Base-by-base conservation (phyloP, 495 filamentous ascomycete species). In the Daldinia loculata region DNA sequence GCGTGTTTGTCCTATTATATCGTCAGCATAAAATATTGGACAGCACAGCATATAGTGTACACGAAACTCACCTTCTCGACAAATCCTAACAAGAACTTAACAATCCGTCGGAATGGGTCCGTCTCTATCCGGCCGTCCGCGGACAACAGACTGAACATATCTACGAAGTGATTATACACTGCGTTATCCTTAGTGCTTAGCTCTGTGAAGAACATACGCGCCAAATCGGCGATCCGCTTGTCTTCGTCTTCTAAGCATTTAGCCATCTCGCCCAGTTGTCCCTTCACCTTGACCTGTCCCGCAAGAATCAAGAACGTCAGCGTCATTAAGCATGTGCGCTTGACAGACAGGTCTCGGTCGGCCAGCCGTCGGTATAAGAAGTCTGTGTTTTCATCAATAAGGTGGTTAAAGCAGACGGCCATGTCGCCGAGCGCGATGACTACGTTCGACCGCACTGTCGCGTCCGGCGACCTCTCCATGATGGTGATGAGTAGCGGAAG, bases 231-330 rank as follows among this genome's bases (percentile, higher is more conserved):
- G 66, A 97, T 97, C 58, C 92, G 87, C 83, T 93, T 95, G 74
- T 99, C 95, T 2, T 90, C 88, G 69, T 98, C 96, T 79, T 99
- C 95, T 29, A 98, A 85, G 76, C 95, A 99, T 80, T 98, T 98
- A 19, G 95, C 95, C 95, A 99, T 99, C 80, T 98, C 95, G 27
- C 95, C 96, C 22, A 99, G 84, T 80, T 99, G 95, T n/a, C 95
- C 95, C 83, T 99, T 99, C 77, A 99, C 95, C 82, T 99, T 99
- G 80, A 99, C 95, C 80, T 99, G 95, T 19, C 95, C 95, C 0
- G 95, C 95, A 27, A 99, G 82, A 75, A 99, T 99, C 30, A 98
- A 81, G 84, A 99, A 99, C 3, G 96, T 99, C 65, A 99, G 82
- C 2, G 95, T 98, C 95, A 98, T 99, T 14, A 99, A 87, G 80